Percentiles rank a stretch among this genome's conserved stretches.
Evolutionary conservation across 2,329 filamentous ascomycete species (phyloP).

Genomic region (Setomelanomma holmii): DNA sequence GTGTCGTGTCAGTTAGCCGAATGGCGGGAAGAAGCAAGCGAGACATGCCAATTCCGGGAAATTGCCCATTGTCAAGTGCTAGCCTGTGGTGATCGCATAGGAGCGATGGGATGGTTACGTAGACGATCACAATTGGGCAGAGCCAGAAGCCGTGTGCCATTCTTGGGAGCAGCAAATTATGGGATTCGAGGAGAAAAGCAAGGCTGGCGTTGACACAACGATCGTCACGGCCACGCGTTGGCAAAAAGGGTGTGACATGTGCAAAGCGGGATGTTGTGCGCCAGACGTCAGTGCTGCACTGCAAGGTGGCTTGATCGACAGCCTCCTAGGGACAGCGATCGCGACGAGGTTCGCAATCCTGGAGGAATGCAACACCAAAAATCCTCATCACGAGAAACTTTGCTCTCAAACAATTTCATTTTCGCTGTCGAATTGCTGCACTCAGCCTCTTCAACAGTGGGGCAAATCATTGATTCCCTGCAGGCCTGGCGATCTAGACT

Average conservation of each 20-base stretch:
- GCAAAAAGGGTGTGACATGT: neutral
- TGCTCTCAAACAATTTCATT: neutral
- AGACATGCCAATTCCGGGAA: neutral
- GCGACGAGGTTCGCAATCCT: neutral
- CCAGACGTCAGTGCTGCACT: neutral
- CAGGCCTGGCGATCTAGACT: neutral
- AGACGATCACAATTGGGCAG: neutral
- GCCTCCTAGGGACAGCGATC: neutral
- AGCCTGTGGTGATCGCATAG: conserved; percentile 2
- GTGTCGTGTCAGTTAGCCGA: neutral
- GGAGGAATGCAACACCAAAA: neutral
- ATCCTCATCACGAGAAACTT: neutral
- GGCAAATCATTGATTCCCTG: neutral
- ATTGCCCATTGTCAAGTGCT: neutral
- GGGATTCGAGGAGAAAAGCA: neutral
- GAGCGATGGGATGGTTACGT: conserved; percentile 1
- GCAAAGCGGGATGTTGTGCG: neutral
- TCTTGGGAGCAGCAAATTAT: neutral
- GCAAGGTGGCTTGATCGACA: neutral
- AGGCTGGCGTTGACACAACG: neutral
- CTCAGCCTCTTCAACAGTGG: neutral
- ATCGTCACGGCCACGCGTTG: neutral
- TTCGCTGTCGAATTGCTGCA: neutral
- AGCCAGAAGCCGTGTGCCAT: neutral
- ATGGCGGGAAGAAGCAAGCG: neutral